These are phyloP conservation scores for Cladochytrium replicatum DNA, from an alignment of 192 early-diverging fungal species.

Conservation along the genomic window DNA sequence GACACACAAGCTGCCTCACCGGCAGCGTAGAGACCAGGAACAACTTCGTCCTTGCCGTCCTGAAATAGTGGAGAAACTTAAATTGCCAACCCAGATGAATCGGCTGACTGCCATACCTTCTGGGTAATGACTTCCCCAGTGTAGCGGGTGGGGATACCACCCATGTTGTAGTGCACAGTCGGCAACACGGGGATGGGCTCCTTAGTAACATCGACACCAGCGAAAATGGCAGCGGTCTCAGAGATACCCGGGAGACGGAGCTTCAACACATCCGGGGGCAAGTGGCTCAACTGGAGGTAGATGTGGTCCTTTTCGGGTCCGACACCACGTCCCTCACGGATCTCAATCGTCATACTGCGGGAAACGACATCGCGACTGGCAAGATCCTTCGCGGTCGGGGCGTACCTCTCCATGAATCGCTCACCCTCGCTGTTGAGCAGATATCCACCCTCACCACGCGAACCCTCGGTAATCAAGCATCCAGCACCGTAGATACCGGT, in stretches of 20 bases:
- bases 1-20: constrained; percentile 97
- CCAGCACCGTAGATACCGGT: constrained; percentile 98
- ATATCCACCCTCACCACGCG: constrained; percentile 96
- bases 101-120: constrained; percentile 3
- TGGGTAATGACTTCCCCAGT: constrained; percentile 86
- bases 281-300: constrained; percentile 89
- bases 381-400: constrained; percentile 95
- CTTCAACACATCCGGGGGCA: constrained; percentile 78
- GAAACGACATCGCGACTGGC: constrained; percentile 99
- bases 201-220: constrained; percentile 98
- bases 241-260: constrained; percentile 96
- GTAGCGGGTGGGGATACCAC: constrained; percentile 95
- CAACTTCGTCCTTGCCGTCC: constrained; percentile 80
- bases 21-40: constrained; percentile 97
- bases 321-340: constrained; percentile 93
- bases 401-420: constrained; percentile 99
- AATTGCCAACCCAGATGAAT: constrained; percentile 29
- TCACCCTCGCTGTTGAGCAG: constrained; percentile 93
- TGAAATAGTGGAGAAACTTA: constrained; percentile 1
- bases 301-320: constrained; percentile 94
- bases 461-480: constrained; percentile 93
- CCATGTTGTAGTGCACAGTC: constrained; percentile 99
- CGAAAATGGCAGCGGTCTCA: constrained; percentile 96
- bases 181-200: constrained; percentile 98
- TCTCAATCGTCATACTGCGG: constrained; percentile 96